Evolutionary conservation across 768 basidiomycete genomes (phyloP).

Genomic region (Lactarius hengduanensis): DNA sequence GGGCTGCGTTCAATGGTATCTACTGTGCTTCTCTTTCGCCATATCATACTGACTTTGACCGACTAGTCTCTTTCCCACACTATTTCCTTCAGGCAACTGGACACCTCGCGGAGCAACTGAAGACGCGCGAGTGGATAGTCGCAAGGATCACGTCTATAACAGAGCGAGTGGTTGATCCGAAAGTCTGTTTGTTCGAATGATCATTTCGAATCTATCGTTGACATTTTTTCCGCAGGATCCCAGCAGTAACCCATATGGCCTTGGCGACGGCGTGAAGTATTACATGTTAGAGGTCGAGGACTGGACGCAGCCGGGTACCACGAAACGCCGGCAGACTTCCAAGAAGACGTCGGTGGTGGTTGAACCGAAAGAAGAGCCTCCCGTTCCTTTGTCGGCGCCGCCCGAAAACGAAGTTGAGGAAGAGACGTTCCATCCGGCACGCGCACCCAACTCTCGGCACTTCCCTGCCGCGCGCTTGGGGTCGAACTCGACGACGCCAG

Average conservation of each 20-base stretch:
- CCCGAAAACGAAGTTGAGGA: conserved; percentile 73
- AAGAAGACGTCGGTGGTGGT: conserved; percentile 45
- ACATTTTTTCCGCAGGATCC: conserved; percentile 55
- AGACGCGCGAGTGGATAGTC: conserved; percentile 92
- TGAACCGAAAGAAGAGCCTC: conserved; percentile 41
- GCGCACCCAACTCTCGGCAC: conserved; percentile 64
- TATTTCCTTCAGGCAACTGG: conserved; percentile 92
- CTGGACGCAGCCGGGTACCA: conserved; percentile 75
- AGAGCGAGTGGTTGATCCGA: conserved; percentile 79
- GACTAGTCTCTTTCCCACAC: conserved; percentile 90
- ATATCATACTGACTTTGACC: conserved; percentile 33
- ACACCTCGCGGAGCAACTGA: conserved; percentile 83
- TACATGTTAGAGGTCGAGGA: conserved; percentile 94
- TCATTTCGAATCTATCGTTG: not conserved
- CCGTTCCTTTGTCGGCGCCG: conserved; percentile 55
- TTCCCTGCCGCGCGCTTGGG: conserved; percentile 58
- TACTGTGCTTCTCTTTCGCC: not conserved
- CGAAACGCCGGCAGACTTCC: conserved; percentile 55
- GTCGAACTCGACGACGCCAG: conserved; percentile 67
- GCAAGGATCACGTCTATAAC: conserved; percentile 87
- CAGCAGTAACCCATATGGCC: conserved; percentile 82
- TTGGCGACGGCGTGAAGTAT: conserved; percentile 87
- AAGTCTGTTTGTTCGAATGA: conserved; percentile 45
- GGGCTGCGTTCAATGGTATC: conserved; percentile 98
- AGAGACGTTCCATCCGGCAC: conserved; percentile 63